Evolutionary conservation across 768 basidiomycete species (phyloP).

Genomic region (Sarcomyxa edulis): DNA sequence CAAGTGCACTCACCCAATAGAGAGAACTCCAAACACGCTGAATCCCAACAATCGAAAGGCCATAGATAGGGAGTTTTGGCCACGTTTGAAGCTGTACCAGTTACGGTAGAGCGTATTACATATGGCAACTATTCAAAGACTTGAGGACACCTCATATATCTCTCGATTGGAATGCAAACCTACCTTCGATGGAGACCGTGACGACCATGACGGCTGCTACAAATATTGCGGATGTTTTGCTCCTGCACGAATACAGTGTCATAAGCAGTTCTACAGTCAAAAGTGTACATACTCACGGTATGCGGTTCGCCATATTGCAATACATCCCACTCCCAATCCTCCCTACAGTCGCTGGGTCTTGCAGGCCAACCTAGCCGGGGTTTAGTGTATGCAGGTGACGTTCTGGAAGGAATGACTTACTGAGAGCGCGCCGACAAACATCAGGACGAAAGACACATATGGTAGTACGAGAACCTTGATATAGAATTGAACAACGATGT

Average conservation of each 20-base stretch:
- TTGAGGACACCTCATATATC: background rate
- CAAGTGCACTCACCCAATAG: background rate
- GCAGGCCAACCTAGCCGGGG: constrained; percentile 1
- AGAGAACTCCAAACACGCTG: constrained; percentile 1
- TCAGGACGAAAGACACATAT: background rate
- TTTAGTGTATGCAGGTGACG: background rate
- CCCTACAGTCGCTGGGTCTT: constrained; percentile 6
- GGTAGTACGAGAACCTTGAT: constrained; percentile 1
- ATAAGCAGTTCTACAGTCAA: too few species aligned
- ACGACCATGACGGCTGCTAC: constrained; percentile 5
- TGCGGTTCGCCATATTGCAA: constrained; percentile 6
- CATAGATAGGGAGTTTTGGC: background rate
- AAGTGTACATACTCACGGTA: too few species aligned
- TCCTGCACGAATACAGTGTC: too few species aligned
- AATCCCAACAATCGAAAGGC: background rate
- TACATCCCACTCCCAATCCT: constrained; percentile 6
- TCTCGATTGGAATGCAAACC: background rate
- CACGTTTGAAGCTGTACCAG: constrained; percentile 2
- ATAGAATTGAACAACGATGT: background rate
- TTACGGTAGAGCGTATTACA: constrained; percentile 1
- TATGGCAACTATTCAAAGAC: background rate
- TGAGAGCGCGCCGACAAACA: constrained; percentile 2
- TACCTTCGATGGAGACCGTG: constrained; percentile 5
- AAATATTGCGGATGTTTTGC: constrained; percentile 6
- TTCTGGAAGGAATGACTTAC: background rate